phyloP scores from a whole-genome alignment of 75 land plant genomes.

The Pinus albicaulis region DNA sequence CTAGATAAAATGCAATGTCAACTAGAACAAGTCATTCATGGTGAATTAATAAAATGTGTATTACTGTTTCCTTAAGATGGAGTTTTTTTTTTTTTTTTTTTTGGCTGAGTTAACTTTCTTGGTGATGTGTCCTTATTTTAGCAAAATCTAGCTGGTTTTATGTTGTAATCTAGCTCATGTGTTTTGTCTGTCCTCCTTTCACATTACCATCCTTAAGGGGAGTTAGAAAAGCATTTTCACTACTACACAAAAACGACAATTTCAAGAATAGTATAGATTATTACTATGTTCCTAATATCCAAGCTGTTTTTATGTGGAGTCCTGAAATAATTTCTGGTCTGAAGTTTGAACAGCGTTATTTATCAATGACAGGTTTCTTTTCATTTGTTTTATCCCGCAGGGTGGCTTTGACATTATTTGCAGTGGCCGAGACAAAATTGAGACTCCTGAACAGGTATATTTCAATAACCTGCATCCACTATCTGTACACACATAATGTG shows the following conservation, averaged over 20 bases:
- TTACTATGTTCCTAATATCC: too few species aligned
- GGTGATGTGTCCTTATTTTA: too few species aligned
- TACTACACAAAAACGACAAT: too few species aligned
- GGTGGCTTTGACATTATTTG: conserved; percentile 99
- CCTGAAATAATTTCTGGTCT: background rate
- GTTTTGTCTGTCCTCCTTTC: too few species aligned
- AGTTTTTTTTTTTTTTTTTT: background rate
- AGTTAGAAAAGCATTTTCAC: too few species aligned
- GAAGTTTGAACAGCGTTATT: background rate
- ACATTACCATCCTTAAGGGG: too few species aligned
- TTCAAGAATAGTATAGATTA: too few species aligned
- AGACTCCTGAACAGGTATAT: conserved; percentile 93
- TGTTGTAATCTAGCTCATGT: too few species aligned
- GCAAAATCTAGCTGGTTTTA: too few species aligned
- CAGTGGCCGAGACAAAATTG: conserved; percentile 98
- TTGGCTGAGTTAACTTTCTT: too few species aligned
- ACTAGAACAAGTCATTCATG: background rate
- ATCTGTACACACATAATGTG: too few species aligned
- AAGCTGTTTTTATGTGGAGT: too few species aligned
- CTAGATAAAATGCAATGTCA: background rate
- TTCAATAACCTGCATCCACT: background rate
- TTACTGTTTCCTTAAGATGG: background rate
- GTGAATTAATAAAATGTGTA: background rate
- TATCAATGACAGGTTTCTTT: conserved; percentile 8
- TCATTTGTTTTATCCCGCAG: conserved; percentile 21